These are phyloP conservation scores for Colletotrichum nymphaeae DNA, from an alignment of 2,329 filamentous ascomycete species.

Conservation along the genomic window DNA sequence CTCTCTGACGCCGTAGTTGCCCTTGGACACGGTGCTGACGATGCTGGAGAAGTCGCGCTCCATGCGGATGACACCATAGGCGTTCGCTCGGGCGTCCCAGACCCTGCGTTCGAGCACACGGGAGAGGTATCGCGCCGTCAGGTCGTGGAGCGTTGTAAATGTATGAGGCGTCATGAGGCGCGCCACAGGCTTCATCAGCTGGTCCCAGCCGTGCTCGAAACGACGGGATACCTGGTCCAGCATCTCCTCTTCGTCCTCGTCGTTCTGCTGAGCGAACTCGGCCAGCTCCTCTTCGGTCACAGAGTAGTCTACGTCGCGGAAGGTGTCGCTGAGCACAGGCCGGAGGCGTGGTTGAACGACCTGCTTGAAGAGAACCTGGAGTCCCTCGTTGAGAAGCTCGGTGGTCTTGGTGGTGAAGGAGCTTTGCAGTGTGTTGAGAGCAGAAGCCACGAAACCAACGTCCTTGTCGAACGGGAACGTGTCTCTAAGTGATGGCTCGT, in stretches of 20 bases:
- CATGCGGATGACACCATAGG: constrained; percentile 83
- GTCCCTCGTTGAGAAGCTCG: constrained; percentile 85
- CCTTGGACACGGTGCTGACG: constrained; percentile 73
- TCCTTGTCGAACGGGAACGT: constrained; percentile 87
- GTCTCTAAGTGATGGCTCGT: constrained; percentile 63
- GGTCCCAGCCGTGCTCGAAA: constrained; percentile 88
- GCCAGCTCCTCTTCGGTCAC: constrained; percentile 71
- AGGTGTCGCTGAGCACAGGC: constrained; percentile 86
- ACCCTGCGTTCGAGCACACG: constrained; percentile 88
- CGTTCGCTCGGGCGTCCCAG: constrained; percentile 82
- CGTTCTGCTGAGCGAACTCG: constrained; percentile 65
- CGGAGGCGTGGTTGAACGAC: constrained; percentile 88
- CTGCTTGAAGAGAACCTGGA: constrained; percentile 87
- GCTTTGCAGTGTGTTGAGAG: constrained; percentile 75
- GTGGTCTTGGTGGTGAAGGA: constrained; percentile 82
- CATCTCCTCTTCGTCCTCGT: constrained; percentile 63
- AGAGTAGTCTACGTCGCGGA: constrained; percentile 91
- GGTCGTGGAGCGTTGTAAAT: constrained; percentile 80
- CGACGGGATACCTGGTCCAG: constrained; percentile 79
- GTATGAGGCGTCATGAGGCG: constrained; percentile 84
- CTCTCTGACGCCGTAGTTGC: constrained; percentile 83
- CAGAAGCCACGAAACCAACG: constrained; percentile 73
- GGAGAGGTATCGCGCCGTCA: constrained; percentile 80
- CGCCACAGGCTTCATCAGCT: constrained; percentile 84
- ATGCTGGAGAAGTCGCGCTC: constrained; percentile 87